Evolutionary conservation across 75 land plant genomes (phyloP), one percentile per base, ranked within the genome.

Genomic region (Chamaecyparis obtusa): DNA sequence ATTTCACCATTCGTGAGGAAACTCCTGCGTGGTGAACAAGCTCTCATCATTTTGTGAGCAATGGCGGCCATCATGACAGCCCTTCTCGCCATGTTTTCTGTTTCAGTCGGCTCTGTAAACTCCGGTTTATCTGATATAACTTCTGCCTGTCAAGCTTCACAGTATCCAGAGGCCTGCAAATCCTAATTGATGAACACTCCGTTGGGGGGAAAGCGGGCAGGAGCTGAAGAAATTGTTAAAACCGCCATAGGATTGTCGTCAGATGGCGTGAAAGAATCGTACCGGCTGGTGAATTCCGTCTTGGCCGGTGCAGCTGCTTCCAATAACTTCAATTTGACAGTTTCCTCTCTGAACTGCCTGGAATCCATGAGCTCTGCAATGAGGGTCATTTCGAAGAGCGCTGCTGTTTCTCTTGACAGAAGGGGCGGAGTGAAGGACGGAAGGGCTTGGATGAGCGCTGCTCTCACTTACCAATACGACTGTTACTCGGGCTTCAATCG

Each of bases 391-490:
- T 16, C 84, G 21, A 36, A n/a, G 85, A 72, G 85, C n/a, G 30
- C 41, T 15, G 86, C 85, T 32, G 11, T 79, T 0, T 15, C 16
- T 21, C 64, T 39, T 39, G 41, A 39, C 41, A 39, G 41, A 39
- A 39, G 2, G 41, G 41, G n/a, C n/a, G n/a, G 41, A 39, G 41
- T 39, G 2, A 39, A 39, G 41, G 41, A 39, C 2, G 41, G 41
- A 39, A 89, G 92, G 21, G 89, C 94, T 9, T 95, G 94, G 93
- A 33, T 91, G 83, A 90, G 93, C 87, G 93, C 96, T 60, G 95
- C 95, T 1, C 84, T 93, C 54, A 87, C 86, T 49, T 92, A 92
- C 90, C 91, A 93, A 83, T 90, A 87, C 87, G 92, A 87, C n/a
- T 95, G 95, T 91, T 87, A 88, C 85, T 90, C 90, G 51, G 96